A percentile compares a stretch with the other conserved stretches of the same genome.
These are phyloP conservation scores for Pisolithus sp. DNA, from an alignment of 768 basidiomycete species.

Conservation along the genomic window DNA sequence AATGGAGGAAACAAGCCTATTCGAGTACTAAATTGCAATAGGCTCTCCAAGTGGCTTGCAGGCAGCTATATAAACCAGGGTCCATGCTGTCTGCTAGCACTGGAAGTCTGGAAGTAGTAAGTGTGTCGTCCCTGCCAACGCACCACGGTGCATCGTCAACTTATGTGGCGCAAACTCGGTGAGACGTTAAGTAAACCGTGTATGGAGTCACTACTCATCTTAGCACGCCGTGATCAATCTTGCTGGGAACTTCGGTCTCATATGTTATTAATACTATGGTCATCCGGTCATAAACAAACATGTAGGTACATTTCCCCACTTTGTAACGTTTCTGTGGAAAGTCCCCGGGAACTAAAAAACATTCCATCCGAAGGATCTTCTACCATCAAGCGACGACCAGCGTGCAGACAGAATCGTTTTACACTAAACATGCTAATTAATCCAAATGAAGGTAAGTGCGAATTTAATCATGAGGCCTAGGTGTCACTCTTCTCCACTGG, in stretches of 20 bases:
- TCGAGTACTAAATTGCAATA: too few species aligned
- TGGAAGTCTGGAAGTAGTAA: too few species aligned
- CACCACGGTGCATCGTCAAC: background rate
- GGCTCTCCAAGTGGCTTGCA: too few species aligned
- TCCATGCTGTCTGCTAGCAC: too few species aligned
- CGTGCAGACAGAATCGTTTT: background rate
- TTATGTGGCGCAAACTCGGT: too few species aligned
- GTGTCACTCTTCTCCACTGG: background rate
- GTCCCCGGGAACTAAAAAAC: too few species aligned
- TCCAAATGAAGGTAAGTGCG: background rate
- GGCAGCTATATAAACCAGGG: too few species aligned
- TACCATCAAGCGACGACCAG: background rate
- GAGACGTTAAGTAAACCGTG: background rate
- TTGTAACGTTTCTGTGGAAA: background rate
- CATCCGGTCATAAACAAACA: background rate
- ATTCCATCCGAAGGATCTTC: too few species aligned
- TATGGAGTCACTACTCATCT: background rate
- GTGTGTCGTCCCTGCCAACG: background rate
- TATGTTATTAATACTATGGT: background rate
- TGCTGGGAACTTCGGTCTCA: background rate
- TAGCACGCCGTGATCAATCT: background rate
- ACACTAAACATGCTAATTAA: background rate
- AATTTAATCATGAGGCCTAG: slow-evolving; percentile 1
- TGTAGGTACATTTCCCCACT: background rate
- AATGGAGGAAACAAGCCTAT: too few species aligned